These are phyloP conservation scores for Suillus occidentalis DNA, from an alignment of 768 basidiomycete species.

Conservation along the genomic window DNA sequence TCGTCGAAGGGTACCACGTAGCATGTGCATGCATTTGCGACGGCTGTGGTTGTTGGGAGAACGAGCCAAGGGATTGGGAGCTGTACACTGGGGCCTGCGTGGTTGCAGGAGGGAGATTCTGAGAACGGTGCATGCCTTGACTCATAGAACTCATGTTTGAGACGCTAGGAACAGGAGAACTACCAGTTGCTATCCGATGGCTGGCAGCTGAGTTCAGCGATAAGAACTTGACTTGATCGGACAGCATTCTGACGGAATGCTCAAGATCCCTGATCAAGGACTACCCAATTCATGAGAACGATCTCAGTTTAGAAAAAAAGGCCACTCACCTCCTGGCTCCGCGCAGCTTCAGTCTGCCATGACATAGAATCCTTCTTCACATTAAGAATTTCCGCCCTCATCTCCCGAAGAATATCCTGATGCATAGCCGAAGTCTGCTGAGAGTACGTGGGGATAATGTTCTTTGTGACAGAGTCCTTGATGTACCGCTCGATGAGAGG, in stretches of 20 bases:
- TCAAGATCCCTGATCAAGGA: slow-evolving; percentile 78
- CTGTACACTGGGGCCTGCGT: slow-evolving; percentile 33
- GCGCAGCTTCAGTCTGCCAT: slow-evolving; percentile 80
- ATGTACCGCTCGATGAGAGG: slow-evolving; percentile 81
- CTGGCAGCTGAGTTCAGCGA: slow-evolving; percentile 50
- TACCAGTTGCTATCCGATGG: slow-evolving; percentile 36
- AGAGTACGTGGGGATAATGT: slow-evolving; percentile 72
- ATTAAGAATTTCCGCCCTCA: slow-evolving; percentile 70
- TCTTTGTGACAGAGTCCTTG: slow-evolving; percentile 74
- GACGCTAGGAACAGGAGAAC: slow-evolving; percentile 26
- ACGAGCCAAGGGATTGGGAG: slow-evolving; percentile 32
- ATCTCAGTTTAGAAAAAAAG: not conserved
- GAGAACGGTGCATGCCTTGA: slow-evolving; percentile 37
- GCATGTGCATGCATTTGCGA: slow-evolving; percentile 23
- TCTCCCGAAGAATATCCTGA: slow-evolving; percentile 75
- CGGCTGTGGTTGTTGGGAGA: slow-evolving; percentile 33
- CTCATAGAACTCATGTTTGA: slow-evolving; percentile 38
- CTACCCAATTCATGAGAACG: slow-evolving; percentile 36
- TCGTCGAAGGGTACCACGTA: slow-evolving; percentile 60
- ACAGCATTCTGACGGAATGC: slow-evolving; percentile 67
- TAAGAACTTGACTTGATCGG: slow-evolving; percentile 83
- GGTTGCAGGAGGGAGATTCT: slow-evolving; percentile 35
- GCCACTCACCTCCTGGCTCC: slow-evolving; percentile 70
- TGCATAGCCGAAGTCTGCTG: slow-evolving; percentile 76
- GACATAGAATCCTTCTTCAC: slow-evolving; percentile 78